phyloP scores from a whole-genome alignment of 2,329 filamentous ascomycete genomes.

The Calonectria pauciramosa region DNA sequence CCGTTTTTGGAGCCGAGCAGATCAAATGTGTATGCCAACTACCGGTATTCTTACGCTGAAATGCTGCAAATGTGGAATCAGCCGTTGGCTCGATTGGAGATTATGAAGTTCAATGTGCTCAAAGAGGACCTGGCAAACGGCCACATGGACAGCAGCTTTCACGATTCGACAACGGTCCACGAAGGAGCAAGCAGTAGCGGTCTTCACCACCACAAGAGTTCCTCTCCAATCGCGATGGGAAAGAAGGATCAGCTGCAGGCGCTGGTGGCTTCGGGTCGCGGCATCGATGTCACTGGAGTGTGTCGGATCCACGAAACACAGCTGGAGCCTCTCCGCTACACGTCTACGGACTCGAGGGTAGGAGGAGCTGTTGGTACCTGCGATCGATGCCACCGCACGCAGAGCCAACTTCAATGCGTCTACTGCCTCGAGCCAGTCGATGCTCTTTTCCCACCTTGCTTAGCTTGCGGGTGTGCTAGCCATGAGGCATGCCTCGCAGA shows the following conservation, averaged over 20 bases:
- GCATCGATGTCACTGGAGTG: conserved; percentile 73
- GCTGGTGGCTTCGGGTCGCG: conserved; percentile 66
- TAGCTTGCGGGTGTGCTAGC: conserved; percentile 73
- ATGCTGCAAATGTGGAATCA: conserved; percentile 77
- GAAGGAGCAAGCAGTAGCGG: conserved; percentile 54
- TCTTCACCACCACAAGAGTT: conserved; percentile 54
- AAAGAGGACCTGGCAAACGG: conserved; percentile 58
- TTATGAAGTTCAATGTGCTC: conserved; percentile 78
- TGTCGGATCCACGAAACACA: conserved; percentile 74
- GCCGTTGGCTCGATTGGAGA: conserved; percentile 73
- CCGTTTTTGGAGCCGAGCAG: conserved; percentile 69
- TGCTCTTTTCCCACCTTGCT: conserved; percentile 71
- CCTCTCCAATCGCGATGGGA: conserved; percentile 68
- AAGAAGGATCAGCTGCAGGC: conserved; percentile 67
- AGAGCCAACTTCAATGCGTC: conserved; percentile 72
- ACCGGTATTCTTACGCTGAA: conserved; percentile 77
- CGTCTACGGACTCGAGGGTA: conserved; percentile 53
- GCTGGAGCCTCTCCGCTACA: conserved; percentile 69
- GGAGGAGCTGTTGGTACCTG: conserved; percentile 65
- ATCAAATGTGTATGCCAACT: conserved; percentile 67
- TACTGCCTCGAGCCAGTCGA: conserved; percentile 73
- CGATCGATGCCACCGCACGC: conserved; percentile 66
- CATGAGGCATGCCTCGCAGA: conserved; percentile 72
- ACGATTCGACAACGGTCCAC: conserved; percentile 54
- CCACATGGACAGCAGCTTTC: conserved; percentile 49